These are phyloP conservation scores for Platismatia glauca DNA, from an alignment of 495 filamentous ascomycete genomes.

Conservation along the genomic window DNA sequence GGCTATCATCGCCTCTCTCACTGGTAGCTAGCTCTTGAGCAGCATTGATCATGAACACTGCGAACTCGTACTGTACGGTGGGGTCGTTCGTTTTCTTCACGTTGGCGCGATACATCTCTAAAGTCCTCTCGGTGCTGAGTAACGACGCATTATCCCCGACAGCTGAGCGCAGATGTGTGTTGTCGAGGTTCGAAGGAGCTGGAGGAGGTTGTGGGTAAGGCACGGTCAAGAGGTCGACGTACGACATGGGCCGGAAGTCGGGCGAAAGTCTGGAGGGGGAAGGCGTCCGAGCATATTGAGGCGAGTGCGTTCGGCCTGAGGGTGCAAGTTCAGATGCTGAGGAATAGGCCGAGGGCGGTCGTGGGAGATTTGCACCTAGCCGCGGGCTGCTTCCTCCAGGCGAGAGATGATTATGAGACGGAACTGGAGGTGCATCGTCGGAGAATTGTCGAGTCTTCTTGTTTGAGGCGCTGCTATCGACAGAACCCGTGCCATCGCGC, in stretches of 20 bases:
- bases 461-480: neutral
- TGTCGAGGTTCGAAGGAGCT: constrained; percentile 64
- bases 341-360: constrained; percentile 66
- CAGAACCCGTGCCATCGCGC: constrained; percentile 16
- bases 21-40: constrained; percentile 55
- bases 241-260: constrained; percentile 69
- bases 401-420: constrained; percentile 4
- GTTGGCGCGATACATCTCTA: constrained; percentile 95
- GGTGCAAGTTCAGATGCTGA: constrained; percentile 54
- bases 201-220: constrained; percentile 83
- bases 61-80: constrained; percentile 86
- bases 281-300: constrained; percentile 45
- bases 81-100: constrained; percentile 93
- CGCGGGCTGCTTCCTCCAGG: neutral
- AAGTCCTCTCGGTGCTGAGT: constrained; percentile 78
- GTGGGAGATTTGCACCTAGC: constrained; percentile 31
- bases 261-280: constrained; percentile 56
- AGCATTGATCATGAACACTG: constrained; percentile 80
- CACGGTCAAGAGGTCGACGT: constrained; percentile 77
- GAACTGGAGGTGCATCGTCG: constrained; percentile 7
- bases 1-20: constrained; percentile 33
- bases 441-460: constrained; percentile 3
- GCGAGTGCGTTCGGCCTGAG: constrained; percentile 52
- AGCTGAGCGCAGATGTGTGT: constrained; percentile 61
- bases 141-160: constrained; percentile 84